These are phyloP conservation scores for Starmerella floricola DNA, from an alignment of 805 yeast genomes.

Conservation along the genomic window DNA sequence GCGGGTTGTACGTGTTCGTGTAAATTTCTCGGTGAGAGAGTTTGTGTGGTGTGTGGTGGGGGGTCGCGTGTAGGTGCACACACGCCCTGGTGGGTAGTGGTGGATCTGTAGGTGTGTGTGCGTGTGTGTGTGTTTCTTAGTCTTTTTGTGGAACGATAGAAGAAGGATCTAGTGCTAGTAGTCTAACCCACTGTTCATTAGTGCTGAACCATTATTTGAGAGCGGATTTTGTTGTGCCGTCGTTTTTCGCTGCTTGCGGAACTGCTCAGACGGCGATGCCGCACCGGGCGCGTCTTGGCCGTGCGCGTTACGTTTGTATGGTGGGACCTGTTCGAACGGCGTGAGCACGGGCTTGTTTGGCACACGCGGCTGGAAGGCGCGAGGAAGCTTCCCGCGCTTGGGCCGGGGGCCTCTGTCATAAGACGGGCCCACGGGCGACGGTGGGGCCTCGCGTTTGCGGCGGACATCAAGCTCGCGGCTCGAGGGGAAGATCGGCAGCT, in stretches of 20 bases:
- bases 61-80: too few relatives aligned
- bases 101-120: conserved; percentile 26
- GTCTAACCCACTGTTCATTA: conserved; percentile 14
- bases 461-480: conserved; percentile 70
- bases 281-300: background rate
- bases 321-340: conserved; percentile 21
- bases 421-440: conserved; percentile 7
- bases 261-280: too few relatives aligned
- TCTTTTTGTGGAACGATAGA: too few relatives aligned
- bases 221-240: background rate
- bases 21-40: background rate
- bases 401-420: background rate
- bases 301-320: conserved; percentile 17
- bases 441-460: conserved; percentile 16
- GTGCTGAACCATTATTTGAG: conserved; percentile 1
- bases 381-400: conserved; percentile 1
- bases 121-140: background rate
- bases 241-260: conserved; percentile 1
- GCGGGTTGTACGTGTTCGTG: background rate
- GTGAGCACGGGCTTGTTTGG: conserved; percentile 17
- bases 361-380: conserved; percentile 22
- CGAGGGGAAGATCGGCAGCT: conserved; percentile 64
- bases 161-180: conserved; percentile 2
- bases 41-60: too few relatives aligned
- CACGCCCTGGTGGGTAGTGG: too few relatives aligned